Conservation (phyloP, 805 yeast genomes). For the Wickerhamomyces strasburgensis region DNA sequence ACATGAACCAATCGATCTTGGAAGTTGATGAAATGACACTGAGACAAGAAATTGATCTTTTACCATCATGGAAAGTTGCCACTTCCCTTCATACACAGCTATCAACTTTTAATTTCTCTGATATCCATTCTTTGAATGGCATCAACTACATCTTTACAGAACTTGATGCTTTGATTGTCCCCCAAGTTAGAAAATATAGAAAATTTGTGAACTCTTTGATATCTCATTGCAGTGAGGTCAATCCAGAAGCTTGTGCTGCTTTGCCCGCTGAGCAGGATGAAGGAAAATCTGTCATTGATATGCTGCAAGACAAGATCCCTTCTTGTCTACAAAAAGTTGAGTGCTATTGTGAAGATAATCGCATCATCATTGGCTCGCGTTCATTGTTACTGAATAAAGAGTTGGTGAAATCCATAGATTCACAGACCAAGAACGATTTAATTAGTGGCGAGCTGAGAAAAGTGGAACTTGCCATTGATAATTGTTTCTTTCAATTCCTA, state of each 20-base stretch:
- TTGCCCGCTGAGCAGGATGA: background rate
- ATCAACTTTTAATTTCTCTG: constrained; percentile 24
- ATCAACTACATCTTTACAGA: constrained; percentile 19
- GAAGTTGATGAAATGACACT: constrained; percentile 14
- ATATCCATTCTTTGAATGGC: constrained; percentile 28
- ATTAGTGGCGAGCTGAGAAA: constrained; percentile 35
- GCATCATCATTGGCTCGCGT: constrained; percentile 34
- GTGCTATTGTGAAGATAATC: constrained; percentile 14
- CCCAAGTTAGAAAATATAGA: constrained; percentile 12
- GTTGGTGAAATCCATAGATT: constrained; percentile 27
- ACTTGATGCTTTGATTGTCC: constrained; percentile 13
- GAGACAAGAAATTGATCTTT: constrained; percentile 10
- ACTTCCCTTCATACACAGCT: constrained; percentile 9
- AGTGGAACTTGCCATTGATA: constrained; percentile 25
- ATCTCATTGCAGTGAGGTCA: background rate
- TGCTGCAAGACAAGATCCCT: constrained; percentile 21
- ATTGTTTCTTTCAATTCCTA: constrained; percentile 3
- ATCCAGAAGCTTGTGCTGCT: constrained; percentile 2
- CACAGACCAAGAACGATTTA: constrained; percentile 35
- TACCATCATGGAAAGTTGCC: constrained; percentile 9
- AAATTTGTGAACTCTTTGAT: constrained; percentile 6
- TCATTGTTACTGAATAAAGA: constrained; percentile 39
- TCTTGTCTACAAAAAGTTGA: constrained; percentile 15
- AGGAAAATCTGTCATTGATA: constrained; percentile 3
- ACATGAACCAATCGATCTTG: constrained; percentile 7